A percentile compares a stretch with the other conserved stretches of the same genome.
Conservation (phyloP, 257 asterid genomes). For the Gentiana macrophylla region DNA sequence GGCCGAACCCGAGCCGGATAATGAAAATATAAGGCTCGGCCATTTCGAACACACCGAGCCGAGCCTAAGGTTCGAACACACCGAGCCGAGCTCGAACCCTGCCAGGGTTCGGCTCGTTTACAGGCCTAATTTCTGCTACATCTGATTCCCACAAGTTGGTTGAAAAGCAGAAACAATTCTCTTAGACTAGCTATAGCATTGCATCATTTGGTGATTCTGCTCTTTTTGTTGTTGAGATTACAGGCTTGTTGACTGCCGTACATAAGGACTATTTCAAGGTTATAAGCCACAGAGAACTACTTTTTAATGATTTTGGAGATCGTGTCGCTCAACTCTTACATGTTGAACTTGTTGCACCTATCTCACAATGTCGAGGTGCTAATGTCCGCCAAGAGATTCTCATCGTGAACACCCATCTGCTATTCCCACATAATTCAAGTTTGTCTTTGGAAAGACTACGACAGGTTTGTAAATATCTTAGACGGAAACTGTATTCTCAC, state of each 20-base stretch:
- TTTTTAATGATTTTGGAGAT: constrained; percentile 96
- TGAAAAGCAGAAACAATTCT: no score
- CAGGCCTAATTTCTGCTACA: no score
- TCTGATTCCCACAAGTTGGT: no score
- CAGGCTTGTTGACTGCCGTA: constrained; percentile 85
- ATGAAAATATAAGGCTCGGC: no score
- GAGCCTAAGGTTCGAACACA: no score
- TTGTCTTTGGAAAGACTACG: constrained; percentile 90
- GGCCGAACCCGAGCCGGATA: no score
- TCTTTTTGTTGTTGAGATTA: constrained; percentile 7
- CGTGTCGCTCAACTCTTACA: constrained; percentile 97
- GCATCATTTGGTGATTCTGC: constrained; percentile 1
- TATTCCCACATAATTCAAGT: constrained; percentile 93
- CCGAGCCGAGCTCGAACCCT: no score
- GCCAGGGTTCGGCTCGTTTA: no score
- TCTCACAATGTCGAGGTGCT: constrained; percentile 33
- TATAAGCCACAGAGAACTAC: constrained; percentile 71
- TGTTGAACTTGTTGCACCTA: constrained; percentile 60
- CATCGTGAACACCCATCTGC: constrained; percentile 85
- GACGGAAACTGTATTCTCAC: not conserved
- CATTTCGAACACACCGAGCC: no score
- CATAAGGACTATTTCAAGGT: constrained; percentile 67
- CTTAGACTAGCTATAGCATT: no score
- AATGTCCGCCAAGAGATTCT: constrained; percentile 76
- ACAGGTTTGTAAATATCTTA: constrained; percentile 44